Evolutionary conservation across 805 yeast species (phyloP), one percentile per base, ranked within the genome.

Genomic region (Hanseniaspora singularis): DNA sequence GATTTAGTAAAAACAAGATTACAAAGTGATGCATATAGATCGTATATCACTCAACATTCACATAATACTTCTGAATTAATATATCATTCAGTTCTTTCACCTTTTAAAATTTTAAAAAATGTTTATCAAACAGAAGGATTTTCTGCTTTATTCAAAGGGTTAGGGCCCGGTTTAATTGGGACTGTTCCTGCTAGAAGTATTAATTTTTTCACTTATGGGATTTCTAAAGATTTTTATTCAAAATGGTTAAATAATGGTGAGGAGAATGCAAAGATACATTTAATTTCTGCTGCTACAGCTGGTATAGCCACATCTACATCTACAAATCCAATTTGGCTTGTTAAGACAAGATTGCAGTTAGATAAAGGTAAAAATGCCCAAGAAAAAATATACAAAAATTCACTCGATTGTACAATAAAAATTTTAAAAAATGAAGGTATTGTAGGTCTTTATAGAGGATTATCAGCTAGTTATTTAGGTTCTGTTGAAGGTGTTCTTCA

Each of bases 181-280:
- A 97, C 92, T 14, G 89, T 92, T 34, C 99, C 99, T 0, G 97
- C 99, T 1, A 73, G 99, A 61, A 82, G 96, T 24, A 94, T 92
- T 53, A 92, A 92, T 63, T 92, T 92, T 62, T 88, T 88, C 69
- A 86, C 96, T 0, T 92, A 92, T 61, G 95, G 96, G n/a, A 70
- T 84, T n/a, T 77, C 94, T 4, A 92, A 92, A 57, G 89, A 83
- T 20, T 42, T 81, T 14, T 62, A 87, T n/a, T 71, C 85, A 7
- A 65, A 66, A 16, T 68, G 72, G 37, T 76, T 86, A 63, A 81
- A 81, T 61, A 63, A 80, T 45, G 87, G 88, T 11, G 62, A 79
- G 50, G 95, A 88, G 57, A 77, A 79, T 14, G 77, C 96, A 0
- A 76, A 85, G 75, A 76, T 92, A 18, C 97, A 92, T 64, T 67